A percentile compares a stretch with the other conserved stretches of the same genome.
Conservation (phyloP, 2,329 filamentous ascomycete species). For the Colletotrichum orbiculare region DNA sequence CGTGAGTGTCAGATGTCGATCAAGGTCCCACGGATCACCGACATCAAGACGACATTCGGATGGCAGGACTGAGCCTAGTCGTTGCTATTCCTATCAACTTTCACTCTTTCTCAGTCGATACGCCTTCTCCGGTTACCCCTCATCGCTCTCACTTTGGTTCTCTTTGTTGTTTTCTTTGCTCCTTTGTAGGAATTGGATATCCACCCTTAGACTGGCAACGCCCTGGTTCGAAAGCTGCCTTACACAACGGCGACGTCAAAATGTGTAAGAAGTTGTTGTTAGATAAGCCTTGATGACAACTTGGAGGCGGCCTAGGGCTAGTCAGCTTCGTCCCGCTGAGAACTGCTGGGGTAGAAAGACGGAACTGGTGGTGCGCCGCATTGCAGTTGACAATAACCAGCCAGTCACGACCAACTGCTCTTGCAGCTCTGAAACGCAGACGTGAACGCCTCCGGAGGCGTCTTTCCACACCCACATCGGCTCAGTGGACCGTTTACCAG, state of each 20-base stretch:
- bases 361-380: slow-evolving; percentile 3
- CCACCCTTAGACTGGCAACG: no score
- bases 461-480: slow-evolving; percentile 20
- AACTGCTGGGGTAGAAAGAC: background rate
- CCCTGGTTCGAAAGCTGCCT: no score
- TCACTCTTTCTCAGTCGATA: background rate
- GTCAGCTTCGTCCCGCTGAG: no score
- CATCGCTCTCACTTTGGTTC: background rate
- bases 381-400: slow-evolving; percentile 15
- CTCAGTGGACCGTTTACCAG: slow-evolving; percentile 1
- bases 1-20: slow-evolving; percentile 28
- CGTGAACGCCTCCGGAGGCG: slow-evolving; percentile 28
- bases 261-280: no score
- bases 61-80: slow-evolving; percentile 26
- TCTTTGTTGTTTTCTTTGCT: background rate
- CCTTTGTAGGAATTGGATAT: no score
- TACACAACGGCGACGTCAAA: no score
- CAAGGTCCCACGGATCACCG: slow-evolving; percentile 31
- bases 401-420: slow-evolving; percentile 23
- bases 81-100: background rate
- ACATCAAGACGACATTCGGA: slow-evolving; percentile 26
- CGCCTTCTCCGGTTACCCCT: background rate
- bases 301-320: no score
- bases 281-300: no score
- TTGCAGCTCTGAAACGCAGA: slow-evolving; percentile 35